Percentiles rank a stretch among this genome's conserved stretches.
phyloP scores from a whole-genome alignment of 2,329 filamentous ascomycete genomes.

The Alternaria viburni region DNA sequence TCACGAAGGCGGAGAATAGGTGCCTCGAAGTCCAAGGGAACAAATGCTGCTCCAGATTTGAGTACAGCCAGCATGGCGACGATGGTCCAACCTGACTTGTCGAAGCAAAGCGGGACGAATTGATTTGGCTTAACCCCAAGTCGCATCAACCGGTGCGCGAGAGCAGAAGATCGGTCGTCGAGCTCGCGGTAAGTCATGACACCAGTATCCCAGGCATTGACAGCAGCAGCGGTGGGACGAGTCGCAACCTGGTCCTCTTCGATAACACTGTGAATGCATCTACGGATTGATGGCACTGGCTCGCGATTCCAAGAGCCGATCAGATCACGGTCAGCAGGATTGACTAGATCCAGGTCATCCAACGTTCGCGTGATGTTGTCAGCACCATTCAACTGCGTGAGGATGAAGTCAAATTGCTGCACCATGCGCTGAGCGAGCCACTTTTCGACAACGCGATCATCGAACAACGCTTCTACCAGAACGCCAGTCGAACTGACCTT shows the following conservation, averaged over 20 bases:
- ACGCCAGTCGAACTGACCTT: conserved; percentile 29
- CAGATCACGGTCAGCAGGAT: conserved; percentile 21
- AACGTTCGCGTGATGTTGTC: conserved; percentile 18
- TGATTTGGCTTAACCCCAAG: conserved; percentile 32
- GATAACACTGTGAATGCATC: conserved; percentile 40
- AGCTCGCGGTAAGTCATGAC: conserved; percentile 37
- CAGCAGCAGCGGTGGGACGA: conserved; percentile 26
- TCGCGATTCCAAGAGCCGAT: conserved; percentile 35
- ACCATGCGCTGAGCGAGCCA: conserved; percentile 39
- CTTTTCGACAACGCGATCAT: conserved; percentile 32
- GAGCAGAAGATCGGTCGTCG: conserved; percentile 30
- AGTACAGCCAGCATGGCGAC: conserved; percentile 46
- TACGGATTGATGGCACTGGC: conserved; percentile 29
- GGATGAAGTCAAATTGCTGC: conserved; percentile 37
- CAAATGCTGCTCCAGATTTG: conserved; percentile 47
- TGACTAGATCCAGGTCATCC: conserved; percentile 29
- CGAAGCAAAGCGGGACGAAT: conserved; percentile 46
- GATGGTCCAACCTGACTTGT: conserved; percentile 44
- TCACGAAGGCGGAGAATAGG: conserved; percentile 45
- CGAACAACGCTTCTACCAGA: conserved; percentile 39
- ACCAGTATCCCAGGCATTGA: conserved; percentile 40
- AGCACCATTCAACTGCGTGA: conserved; percentile 29
- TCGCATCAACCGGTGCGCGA: conserved; percentile 32
- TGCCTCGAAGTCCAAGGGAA: conserved; percentile 48
- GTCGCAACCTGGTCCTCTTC: conserved; percentile 28